Evolutionary conservation across 2,329 filamentous ascomycete genomes (phyloP).

Genomic region (Aspergillus niger): DNA sequence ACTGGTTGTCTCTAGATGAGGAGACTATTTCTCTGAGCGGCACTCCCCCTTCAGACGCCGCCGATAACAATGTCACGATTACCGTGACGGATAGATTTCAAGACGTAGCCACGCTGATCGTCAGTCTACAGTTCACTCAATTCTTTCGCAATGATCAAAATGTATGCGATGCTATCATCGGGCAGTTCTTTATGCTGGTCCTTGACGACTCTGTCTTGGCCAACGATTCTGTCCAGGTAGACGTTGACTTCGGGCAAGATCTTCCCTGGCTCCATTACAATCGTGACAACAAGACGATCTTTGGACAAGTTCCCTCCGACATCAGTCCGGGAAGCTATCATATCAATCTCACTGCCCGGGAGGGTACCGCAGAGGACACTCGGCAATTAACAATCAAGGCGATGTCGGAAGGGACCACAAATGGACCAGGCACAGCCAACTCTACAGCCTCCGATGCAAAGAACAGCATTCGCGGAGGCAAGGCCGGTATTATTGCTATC

Average conservation of each 20-base stretch:
- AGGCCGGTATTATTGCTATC: conserved; percentile 42
- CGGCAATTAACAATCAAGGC: conserved; percentile 48
- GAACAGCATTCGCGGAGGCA: conserved; percentile 27
- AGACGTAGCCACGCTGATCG: conserved; percentile 60
- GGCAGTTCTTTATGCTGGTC: conserved; percentile 51
- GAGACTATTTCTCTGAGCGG: conserved; percentile 65
- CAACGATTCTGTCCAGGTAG: conserved; percentile 44
- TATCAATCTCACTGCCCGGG: conserved; percentile 48
- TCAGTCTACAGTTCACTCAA: conserved; percentile 50
- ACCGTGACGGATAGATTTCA: conserved; percentile 61
- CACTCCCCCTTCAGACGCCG: conserved; percentile 60
- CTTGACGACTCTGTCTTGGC: conserved; percentile 49
- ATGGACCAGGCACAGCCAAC: conserved; percentile 17
- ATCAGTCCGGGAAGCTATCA: conserved; percentile 41
- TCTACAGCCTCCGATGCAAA: conserved; percentile 23
- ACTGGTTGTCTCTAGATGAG: conserved; percentile 70
- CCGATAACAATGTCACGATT: conserved; percentile 64
- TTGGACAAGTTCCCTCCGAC: conserved; percentile 52
- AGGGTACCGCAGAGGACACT: conserved; percentile 42
- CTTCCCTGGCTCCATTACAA: conserved; percentile 56
- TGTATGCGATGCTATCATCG: conserved; percentile 52
- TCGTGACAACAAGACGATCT: conserved; percentile 44
- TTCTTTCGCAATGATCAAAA: conserved; percentile 49
- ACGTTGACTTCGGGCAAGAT: conserved; percentile 45
- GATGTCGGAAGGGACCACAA: conserved; percentile 24